Base-by-base conservation (phyloP, 305 asterid species). In the Fraxinus sp. region DNA sequence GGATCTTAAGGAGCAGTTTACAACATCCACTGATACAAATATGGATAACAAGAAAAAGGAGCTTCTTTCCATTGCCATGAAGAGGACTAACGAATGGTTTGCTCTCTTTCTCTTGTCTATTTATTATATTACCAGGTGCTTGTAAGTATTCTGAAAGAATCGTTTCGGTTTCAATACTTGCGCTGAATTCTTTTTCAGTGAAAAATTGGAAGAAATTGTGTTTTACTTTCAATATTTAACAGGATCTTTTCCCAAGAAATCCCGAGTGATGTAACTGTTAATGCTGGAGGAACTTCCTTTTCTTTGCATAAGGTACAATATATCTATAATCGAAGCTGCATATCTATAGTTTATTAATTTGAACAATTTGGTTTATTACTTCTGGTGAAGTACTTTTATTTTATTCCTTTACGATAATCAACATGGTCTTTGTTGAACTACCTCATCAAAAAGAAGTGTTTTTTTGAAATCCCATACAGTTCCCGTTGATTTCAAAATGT, bases 401-500 rank as follows among this genome's bases (percentile, higher is more conserved):
- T 59, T 18, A 7, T 32, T 62, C 55, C 39, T 22, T 75, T 75
- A 4, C 18, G 0, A 75, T 77, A 22, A 26, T 49, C 37, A 49
- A 77, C 6, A 46, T 0, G 35, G 39, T 39, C 4, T 71, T 16
- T 72, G 20, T 28, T 1, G 4, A 68, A 14, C 75, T 10, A 30
- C 41, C 18, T 70, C 18, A 30, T 70, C 2, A 1, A 70, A 30
- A 49, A 49, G 20, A 49, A 14, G 62, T 16, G 8, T 16, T 76
- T 41, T 36, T 74, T 24, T 26, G 88, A 87, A 70, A 26, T 70
- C 37, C 71, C 22, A 37, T 14, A 74, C 95, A 95, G 98, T 95
- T 95, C 44, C 98, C 98, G 14, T 83, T 95, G 80, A 93, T 92
- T 76, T 91, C 98, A 9, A 95, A 95, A 91, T 89, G 95, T 82